Base-by-base conservation (phyloP, 148 eudicot species). In the Gaultheria prostrata region DNA sequence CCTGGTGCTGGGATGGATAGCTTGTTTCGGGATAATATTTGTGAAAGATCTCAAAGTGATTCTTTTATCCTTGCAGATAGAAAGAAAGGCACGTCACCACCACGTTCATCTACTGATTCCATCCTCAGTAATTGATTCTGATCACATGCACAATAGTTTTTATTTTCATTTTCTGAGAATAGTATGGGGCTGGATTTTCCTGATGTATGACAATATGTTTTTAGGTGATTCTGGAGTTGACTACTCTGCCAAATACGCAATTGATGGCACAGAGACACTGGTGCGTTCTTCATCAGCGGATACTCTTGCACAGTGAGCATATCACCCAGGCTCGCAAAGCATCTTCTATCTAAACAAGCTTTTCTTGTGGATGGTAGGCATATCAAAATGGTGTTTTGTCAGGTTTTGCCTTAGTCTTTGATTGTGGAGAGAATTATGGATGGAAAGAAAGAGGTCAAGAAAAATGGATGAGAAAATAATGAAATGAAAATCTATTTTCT, bases 211-310 rank as follows among this genome's bases (percentile, higher is more conserved):
- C 56, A 32, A 18, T 59, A 8, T 6, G 11, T 67, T 30, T 81
- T 1, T 78, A 88, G 92, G 87, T 88, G 90, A 88, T 78, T 85
- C 92, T 11, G 84, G 56, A 20, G 79, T 89, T 75, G 87, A 84
- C 15, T 86, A 78, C 72, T 76, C 88, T 35, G 26, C 56, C 67
- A 76, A 79, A 72, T 10, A 8, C 26, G n/a, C 32, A 53, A 71
- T 32, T 61, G 80, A 85, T 46, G 85, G 80, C 33, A 74, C 63
- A 10, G 89, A 84, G 50, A 53, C 30, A n/a, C 82, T 80, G 26
- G 46, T 30, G 63, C 82, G 63, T 18, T 17, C 61, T 80, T 46
- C 70, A 57, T 79, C 59, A 9, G 65, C 69, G 0, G 69, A 81
- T 76, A 21, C 30, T 30, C 35, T 77, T 33, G 0, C 72, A 63